Percentiles rank a stretch among this genome's conserved stretches.
Conservation (phyloP, 2,329 filamentous ascomycete species). For the Sporothrix pallida region DNA sequence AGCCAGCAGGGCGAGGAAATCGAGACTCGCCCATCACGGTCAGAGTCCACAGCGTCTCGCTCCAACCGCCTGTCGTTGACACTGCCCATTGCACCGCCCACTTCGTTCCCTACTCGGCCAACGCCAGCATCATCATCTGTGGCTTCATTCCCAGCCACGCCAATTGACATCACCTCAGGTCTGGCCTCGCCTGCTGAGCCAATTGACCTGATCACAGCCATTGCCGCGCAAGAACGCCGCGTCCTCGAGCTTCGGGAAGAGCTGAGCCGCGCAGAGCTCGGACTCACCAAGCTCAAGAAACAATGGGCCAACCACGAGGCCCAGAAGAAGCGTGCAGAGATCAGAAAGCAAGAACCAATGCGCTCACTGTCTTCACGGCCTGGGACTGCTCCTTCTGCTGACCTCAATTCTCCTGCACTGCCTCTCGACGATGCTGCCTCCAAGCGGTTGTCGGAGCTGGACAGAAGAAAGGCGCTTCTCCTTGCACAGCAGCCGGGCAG, state of each 20-base stretch:
- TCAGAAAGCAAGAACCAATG: constrained; percentile 66
- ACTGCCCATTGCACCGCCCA: constrained; percentile 64
- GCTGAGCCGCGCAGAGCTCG: constrained; percentile 78
- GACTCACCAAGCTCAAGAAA: constrained; percentile 77
- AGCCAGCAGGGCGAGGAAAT: constrained; percentile 46
- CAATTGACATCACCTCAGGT: constrained; percentile 51
- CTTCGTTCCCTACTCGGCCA: constrained; percentile 58
- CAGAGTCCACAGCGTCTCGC: constrained; percentile 59
- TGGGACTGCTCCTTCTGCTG: constrained; percentile 18
- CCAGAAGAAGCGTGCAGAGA: constrained; percentile 73
- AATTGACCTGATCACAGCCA: constrained; percentile 79
- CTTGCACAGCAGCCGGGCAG: constrained; percentile 49
- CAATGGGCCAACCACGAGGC: constrained; percentile 82
- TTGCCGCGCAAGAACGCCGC: constrained; percentile 88
- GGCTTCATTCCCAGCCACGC: constrained; percentile 57
- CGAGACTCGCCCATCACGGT: constrained; percentile 56
- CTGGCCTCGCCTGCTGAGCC: constrained; percentile 59
- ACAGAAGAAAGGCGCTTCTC: constrained; percentile 73
- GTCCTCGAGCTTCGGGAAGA: constrained; percentile 93
- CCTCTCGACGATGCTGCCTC: constrained; percentile 41
- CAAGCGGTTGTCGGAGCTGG: constrained; percentile 65
- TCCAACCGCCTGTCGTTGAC: constrained; percentile 66
- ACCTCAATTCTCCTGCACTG: constrained; percentile 9
- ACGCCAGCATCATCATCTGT: constrained; percentile 53
- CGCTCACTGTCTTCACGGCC: constrained; percentile 49